phyloP scores from a whole-genome alignment of 306 rosid genomes.

The Prunus padus region DNA sequence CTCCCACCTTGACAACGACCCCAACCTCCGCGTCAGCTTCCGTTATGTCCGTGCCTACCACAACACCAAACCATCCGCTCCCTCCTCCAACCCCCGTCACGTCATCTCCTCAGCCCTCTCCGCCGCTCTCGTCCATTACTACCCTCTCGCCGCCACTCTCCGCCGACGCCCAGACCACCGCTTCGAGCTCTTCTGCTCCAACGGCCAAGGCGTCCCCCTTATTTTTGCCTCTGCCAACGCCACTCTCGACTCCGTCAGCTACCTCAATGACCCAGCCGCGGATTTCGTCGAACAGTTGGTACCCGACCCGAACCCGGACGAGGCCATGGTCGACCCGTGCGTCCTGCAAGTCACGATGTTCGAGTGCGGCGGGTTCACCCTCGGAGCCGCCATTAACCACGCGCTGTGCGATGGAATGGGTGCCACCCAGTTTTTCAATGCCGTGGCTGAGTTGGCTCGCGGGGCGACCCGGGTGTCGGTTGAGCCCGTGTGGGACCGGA shows the following conservation, averaged over 20 bases:
- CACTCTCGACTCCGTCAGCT: slow-evolving; percentile 52
- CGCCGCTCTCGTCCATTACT: slow-evolving; percentile 57
- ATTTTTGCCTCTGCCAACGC: slow-evolving; percentile 45
- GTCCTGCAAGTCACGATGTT: slow-evolving; percentile 64
- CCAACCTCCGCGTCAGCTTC: slow-evolving; percentile 63
- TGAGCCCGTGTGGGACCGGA: slow-evolving; percentile 63
- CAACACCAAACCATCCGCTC: slow-evolving; percentile 3
- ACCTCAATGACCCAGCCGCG: slow-evolving; percentile 52
- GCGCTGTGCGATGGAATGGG: slow-evolving; percentile 78
- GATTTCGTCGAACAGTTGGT: slow-evolving; percentile 53
- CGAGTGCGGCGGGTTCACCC: slow-evolving; percentile 72
- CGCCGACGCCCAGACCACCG: slow-evolving; percentile 37
- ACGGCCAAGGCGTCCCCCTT: slow-evolving; percentile 59
- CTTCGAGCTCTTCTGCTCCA: slow-evolving; percentile 53
- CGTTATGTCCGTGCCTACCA: slow-evolving; percentile 85
- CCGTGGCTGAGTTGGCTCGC: slow-evolving; percentile 77
- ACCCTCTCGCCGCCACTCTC: slow-evolving; percentile 71
- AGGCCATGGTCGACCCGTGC: slow-evolving; percentile 57
- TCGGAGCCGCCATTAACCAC: slow-evolving; percentile 74
- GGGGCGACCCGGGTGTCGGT: slow-evolving; percentile 35
- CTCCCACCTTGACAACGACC: slow-evolving; percentile 76
- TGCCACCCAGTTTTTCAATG: slow-evolving; percentile 61
- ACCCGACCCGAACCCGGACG: slow-evolving; percentile 52
- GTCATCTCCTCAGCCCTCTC: slow-evolving; percentile 67
- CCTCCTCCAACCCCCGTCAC: slow-evolving; percentile 37